A percentile compares a stretch with the other conserved stretches of the same genome.
These are phyloP conservation scores for Saccharomycopsis fermentans DNA, from an alignment of 805 yeast species.

Conservation along the genomic window DNA sequence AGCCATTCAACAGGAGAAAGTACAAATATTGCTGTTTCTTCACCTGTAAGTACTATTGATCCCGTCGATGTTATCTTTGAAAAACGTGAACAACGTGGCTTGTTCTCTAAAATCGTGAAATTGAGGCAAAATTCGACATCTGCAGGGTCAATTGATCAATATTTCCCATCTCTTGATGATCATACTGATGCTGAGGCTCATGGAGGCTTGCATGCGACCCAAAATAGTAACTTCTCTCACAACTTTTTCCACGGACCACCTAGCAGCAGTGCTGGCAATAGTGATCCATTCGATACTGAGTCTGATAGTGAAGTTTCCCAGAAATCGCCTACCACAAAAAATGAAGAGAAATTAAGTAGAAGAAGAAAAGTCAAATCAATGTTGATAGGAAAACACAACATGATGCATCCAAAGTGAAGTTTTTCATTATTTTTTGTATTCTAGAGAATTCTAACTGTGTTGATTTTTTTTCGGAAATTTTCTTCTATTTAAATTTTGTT, in stretches of 20 bases:
- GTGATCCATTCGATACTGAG: background rate
- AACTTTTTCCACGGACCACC: background rate
- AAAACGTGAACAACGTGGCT: background rate
- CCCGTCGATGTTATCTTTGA: background rate
- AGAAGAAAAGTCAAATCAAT: constrained; percentile 14
- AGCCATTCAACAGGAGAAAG: background rate
- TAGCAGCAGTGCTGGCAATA: background rate
- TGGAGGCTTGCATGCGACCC: background rate
- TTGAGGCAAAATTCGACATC: background rate
- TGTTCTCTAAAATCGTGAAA: background rate
- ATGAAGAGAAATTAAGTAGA: constrained; percentile 6
- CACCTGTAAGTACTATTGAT: background rate
- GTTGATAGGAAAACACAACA: constrained; percentile 7
- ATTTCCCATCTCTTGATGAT: background rate
- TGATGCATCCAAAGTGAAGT: background rate
- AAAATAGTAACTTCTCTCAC: background rate
- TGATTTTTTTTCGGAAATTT: background rate
- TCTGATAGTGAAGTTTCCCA: background rate
- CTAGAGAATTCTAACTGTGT: background rate
- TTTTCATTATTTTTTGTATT: background rate
- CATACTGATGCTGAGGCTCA: background rate
- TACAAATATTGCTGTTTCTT: background rate
- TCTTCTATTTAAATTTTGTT: background rate
- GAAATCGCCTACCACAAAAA: background rate
- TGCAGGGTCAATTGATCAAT: background rate